Percentiles rank a stretch among this genome's conserved stretches.
phyloP scores from a whole-genome alignment of 1,139 yeast species.

The Suhomyces bribrorum region DNA sequence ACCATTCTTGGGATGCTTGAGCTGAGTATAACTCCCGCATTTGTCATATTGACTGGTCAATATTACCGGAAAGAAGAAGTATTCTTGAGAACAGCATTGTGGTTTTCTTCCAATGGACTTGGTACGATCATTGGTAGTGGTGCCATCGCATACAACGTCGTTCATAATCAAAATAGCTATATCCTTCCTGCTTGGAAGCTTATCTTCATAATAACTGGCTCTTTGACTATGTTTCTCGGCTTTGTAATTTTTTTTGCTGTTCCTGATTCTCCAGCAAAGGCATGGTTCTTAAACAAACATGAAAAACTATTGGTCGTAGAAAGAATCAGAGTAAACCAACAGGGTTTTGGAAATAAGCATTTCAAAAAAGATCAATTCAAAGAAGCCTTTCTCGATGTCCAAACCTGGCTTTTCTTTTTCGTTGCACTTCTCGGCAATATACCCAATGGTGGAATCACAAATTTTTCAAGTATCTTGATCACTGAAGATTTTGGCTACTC shows the following conservation, averaged over 20 bases:
- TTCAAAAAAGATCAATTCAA: constrained; percentile 18
- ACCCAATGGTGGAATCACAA: constrained; percentile 19
- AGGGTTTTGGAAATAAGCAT: constrained; percentile 13
- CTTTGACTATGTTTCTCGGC: constrained; percentile 30
- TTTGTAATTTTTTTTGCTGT: constrained; percentile 24
- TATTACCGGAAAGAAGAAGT: constrained; percentile 19
- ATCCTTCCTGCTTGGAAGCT: constrained; percentile 32
- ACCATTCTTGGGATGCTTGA: constrained; percentile 9
- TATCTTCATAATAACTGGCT: constrained; percentile 34
- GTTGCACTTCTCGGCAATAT: constrained; percentile 11
- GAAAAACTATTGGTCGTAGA: constrained; percentile 45
- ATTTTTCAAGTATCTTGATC: constrained; percentile 19
- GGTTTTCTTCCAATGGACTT: constrained; percentile 36
- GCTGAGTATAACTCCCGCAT: constrained; percentile 8
- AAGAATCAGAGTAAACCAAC: constrained; percentile 32
- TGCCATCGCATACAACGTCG: constrained; percentile 27
- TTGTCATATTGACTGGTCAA: constrained; percentile 10
- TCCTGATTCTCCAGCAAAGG: constrained; percentile 33
- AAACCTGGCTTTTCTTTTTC: constrained; percentile 17
- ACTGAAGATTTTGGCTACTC: constrained; percentile 26
- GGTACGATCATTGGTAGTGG: constrained; percentile 28
- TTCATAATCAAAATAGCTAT: constrained; percentile 29
- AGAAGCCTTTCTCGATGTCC: constrained; percentile 18
- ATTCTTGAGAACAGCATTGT: constrained; percentile 26
- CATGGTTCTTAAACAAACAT: constrained; percentile 42